Evolutionary conservation across 371 early-diverging fungal species (phyloP).

Genomic region (Umbelopsis sp.): DNA sequence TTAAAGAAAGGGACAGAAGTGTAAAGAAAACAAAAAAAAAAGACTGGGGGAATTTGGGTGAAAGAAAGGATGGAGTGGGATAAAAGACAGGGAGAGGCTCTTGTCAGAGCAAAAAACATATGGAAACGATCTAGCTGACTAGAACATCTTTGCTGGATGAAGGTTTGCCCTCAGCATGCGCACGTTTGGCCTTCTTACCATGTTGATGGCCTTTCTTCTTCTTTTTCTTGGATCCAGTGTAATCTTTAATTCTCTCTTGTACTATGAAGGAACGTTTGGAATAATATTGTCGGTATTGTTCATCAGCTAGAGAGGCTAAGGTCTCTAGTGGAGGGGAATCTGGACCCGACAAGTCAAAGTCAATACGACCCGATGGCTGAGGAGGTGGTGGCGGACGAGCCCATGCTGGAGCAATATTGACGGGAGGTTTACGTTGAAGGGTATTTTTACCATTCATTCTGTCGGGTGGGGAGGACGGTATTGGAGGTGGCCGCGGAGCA

Average conservation of each 20-base stretch:
- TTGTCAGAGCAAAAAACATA: not conserved
- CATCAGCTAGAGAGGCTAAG: conserved; percentile 47
- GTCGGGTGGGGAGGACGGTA: not conserved
- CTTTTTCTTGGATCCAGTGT: conserved; percentile 8
- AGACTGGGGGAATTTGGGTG: not conserved
- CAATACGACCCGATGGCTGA: conserved; percentile 7
- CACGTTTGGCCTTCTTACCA: conserved; percentile 8
- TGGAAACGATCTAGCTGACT: not conserved
- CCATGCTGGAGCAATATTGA: conserved; percentile 10
- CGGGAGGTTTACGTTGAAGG: conserved; percentile 2
- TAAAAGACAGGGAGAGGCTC: not conserved
- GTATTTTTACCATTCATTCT: not conserved
- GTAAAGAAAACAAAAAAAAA: not conserved
- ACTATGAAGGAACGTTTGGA: conserved; percentile 25
- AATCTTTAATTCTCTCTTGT: conserved; percentile 25
- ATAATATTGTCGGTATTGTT: conserved; percentile 27
- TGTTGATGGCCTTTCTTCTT: not conserved
- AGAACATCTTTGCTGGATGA: conserved; percentile 1
- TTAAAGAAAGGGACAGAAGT: not conserved
- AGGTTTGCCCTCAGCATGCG: not conserved
- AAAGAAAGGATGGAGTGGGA: not conserved
- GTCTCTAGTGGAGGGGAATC: conserved; percentile 31
- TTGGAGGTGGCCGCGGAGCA: not conserved
- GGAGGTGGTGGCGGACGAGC: conserved; percentile 15
- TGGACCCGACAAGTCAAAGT: conserved; percentile 5